Evolutionary conservation across 345 rosid genomes (phyloP).

Genomic region (Viola odorata): DNA sequence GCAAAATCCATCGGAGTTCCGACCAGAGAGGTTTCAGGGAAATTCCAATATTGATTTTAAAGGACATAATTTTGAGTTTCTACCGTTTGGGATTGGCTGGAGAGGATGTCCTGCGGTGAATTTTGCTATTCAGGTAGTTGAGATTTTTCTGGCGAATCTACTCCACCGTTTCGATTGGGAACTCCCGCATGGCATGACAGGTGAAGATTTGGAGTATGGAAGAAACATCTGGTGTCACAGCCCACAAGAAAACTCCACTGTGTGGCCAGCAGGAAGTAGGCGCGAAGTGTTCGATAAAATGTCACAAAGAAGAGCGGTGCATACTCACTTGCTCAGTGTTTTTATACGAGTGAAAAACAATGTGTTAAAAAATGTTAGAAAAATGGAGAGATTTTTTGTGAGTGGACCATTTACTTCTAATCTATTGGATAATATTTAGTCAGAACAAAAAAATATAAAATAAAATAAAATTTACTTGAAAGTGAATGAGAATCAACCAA

Average conservation of each 20-base stretch:
- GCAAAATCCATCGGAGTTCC: slow-evolving; percentile 34
- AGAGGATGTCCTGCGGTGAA: slow-evolving; percentile 56
- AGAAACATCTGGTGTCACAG: slow-evolving; percentile 35
- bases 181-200: slow-evolving; percentile 35
- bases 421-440: too few species aligned
- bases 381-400: too few species aligned
- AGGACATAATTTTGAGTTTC: slow-evolving; percentile 43
- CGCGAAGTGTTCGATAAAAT: too few species aligned
- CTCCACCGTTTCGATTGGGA: slow-evolving; percentile 45
- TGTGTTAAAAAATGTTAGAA: too few species aligned
- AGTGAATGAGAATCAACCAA: too few species aligned
- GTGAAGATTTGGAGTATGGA: slow-evolving; percentile 45
- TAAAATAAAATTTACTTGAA: too few species aligned
- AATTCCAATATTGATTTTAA: slow-evolving; percentile 34
- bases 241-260: slow-evolving; percentile 49
- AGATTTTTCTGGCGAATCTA: slow-evolving; percentile 43
- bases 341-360: too few species aligned
- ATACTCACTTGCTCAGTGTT: too few species aligned
- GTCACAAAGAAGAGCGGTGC: too few species aligned
- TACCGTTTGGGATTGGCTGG: slow-evolving; percentile 61
- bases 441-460: too few species aligned
- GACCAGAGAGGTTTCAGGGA: slow-evolving; percentile 39
- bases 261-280: too few species aligned
- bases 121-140: slow-evolving; percentile 32
- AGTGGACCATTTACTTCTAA: too few species aligned